Evolutionary conservation across 352 stramenopile species (phyloP), one percentile per base, ranked within the genome.

Genomic region (Globisporangium spinosum): DNA sequence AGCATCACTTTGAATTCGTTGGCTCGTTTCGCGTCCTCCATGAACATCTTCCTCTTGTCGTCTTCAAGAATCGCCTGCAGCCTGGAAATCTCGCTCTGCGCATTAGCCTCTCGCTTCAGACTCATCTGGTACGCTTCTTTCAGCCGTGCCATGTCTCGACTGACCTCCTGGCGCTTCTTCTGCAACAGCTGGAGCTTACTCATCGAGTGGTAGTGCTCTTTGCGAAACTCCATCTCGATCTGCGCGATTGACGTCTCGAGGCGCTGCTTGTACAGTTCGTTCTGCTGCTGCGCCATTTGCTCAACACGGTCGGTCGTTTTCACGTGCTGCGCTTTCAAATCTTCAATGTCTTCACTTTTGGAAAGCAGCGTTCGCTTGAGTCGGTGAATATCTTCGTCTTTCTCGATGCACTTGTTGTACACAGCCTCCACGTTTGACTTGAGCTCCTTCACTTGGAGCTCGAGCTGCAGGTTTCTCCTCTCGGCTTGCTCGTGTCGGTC

Each of bases 181-280:
- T 89, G 79, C 7, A 78, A 38, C 0, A 66, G 3, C 34, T 89
- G 75, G 23, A 87, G 69, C 35, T 87, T 88, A 13, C 82, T 75
- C 6, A 59, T 58, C 1, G 71, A 70, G 17, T 79, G 67, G 23
- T 87, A 73, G 49, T 88, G 73, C 40, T 92, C 82, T 27, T 80
- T 82, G 20, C 84, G 82, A 32, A 92, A 93, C 58, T 93, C 84
- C 75, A 89, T 83, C 65, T 93, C 84, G 5, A 91, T 58, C 59
- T 91, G 80, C 20, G 85, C 66, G 32, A 89, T 64, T 9, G 79
- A 83, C 0, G 77, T 74, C 59, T 89, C 73, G 0, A 89, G 71
- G 25, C 88, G 80, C 29, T 85, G 72, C 17, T 85, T 74, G 35
- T 80, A 90, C 13, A 90, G 45, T 38, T 81, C 76, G 66, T 89